phyloP scores from a whole-genome alignment of 2,329 filamentous ascomycete species.

The Tolypocladium tundrense region DNA sequence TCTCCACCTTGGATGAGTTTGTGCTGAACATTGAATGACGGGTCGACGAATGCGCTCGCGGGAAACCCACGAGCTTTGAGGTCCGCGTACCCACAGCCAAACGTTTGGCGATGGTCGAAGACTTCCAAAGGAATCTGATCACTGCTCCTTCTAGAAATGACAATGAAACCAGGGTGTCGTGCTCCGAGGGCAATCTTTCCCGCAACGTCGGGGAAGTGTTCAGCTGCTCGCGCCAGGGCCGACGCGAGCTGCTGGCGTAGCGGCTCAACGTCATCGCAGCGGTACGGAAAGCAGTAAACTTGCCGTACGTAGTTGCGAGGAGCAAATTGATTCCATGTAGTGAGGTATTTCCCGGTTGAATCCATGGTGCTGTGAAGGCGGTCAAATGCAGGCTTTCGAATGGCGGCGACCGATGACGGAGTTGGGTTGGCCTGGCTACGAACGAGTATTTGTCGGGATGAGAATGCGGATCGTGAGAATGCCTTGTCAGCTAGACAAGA shows the following conservation, averaged over 20 bases:
- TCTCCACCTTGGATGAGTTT: conserved; percentile 7
- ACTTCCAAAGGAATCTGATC: conserved; percentile 12
- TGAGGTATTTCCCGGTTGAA: not conserved
- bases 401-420: not conserved
- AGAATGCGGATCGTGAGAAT: not conserved
- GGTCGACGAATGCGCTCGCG: conserved; percentile 17
- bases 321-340: conserved; percentile 8
- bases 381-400: not conserved
- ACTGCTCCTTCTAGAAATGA: conserved; percentile 7
- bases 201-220: conserved; percentile 15
- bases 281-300: conserved; percentile 8
- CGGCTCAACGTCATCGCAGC: not conserved
- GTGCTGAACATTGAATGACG: conserved; percentile 9
- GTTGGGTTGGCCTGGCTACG: not conserved
- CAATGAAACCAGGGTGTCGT: conserved; percentile 7
- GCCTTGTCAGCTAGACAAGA: not conserved
- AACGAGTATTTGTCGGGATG: not conserved
- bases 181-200: conserved; percentile 13
- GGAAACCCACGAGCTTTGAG: conserved; percentile 17
- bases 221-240: conserved; percentile 6
- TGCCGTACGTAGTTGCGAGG: conserved; percentile 8
- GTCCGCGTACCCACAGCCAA: conserved; percentile 15
- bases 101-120: conserved; percentile 5
- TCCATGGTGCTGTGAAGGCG: not conserved
- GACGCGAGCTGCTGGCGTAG: conserved; percentile 1